A percentile compares a stretch with the other conserved stretches of the same genome.
Conservation (phyloP, 192 early-diverging fungal species). For the Helicostylum pulchrum region DNA sequence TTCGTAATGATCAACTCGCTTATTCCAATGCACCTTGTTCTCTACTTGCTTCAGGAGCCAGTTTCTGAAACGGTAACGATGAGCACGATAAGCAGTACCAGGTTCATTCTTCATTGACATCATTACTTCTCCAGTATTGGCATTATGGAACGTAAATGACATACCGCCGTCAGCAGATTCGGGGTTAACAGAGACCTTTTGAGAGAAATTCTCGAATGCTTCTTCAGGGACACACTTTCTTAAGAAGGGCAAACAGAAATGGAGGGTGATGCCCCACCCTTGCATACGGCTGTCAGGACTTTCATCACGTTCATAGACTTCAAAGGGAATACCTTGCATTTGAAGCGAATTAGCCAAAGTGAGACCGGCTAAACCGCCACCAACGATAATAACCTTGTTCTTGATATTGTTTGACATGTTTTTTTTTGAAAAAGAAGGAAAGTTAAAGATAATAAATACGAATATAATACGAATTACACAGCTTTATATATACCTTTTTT, state of each 20-base stretch:
- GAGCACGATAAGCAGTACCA: neutral
- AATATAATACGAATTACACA: no score
- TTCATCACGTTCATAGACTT: constrained; percentile 23
- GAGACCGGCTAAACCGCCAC: constrained; percentile 26
- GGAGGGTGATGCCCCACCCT: constrained; percentile 9
- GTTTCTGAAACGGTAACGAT: constrained; percentile 7
- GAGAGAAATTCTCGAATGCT: constrained; percentile 7
- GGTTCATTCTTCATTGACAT: neutral
- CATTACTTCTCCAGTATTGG: neutral
- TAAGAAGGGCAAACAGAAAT: neutral
- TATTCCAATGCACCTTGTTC: constrained; percentile 12
- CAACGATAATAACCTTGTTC: constrained; percentile 28
- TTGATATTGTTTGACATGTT: neutral
- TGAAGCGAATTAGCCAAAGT: constrained; percentile 14
- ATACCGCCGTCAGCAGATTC: neutral
- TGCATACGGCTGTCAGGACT: neutral
- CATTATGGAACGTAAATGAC: constrained; percentile 3
- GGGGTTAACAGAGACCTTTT: constrained; percentile 10
- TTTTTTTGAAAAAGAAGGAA: no score
- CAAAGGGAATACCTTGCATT: constrained; percentile 17
- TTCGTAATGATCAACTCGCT: constrained; percentile 15
- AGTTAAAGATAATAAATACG: no score
- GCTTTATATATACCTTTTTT: no score
- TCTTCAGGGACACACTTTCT: constrained; percentile 3
- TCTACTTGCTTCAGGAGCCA: neutral